Conservation (phyloP, 2,329 filamentous ascomycete species). For the Sarocladiaceae sp. region DNA sequence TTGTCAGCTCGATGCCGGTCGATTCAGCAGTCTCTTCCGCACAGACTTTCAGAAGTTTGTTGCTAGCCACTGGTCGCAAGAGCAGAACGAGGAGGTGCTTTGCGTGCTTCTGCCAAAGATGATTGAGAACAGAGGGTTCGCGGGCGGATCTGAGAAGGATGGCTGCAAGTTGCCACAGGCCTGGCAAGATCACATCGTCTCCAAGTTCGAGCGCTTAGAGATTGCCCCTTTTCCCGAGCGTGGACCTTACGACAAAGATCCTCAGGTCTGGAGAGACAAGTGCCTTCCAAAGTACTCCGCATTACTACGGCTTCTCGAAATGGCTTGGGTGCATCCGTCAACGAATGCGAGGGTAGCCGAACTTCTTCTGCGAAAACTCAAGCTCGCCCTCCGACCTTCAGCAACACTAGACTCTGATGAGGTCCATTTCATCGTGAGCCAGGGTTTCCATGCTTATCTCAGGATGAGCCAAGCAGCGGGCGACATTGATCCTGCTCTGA, state of each 20-base stretch:
- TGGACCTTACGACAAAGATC: conserved; percentile 55
- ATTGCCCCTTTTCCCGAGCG: conserved; percentile 59
- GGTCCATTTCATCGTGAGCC: conserved; percentile 67
- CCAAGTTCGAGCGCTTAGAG: conserved; percentile 61
- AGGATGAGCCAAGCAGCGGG: conserved; percentile 55
- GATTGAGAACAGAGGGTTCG: conserved; percentile 49
- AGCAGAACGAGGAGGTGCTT: conserved; percentile 58
- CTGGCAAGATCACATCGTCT: conserved; percentile 68
- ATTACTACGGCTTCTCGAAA: conserved; percentile 56
- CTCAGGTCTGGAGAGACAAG: conserved; percentile 53
- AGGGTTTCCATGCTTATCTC: conserved; percentile 68
- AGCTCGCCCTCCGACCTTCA: conserved; percentile 56
- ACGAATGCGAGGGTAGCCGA: conserved; percentile 61
- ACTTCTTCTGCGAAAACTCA: conserved; percentile 58
- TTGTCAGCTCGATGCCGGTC: conserved; percentile 62
- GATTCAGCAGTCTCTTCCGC: conserved; percentile 74
- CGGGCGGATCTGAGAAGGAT: conserved; percentile 44
- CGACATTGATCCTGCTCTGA: conserved; percentile 53
- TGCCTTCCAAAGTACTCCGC: conserved; percentile 64
- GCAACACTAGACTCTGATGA: conserved; percentile 54
- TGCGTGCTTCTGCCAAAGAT: conserved; percentile 64
- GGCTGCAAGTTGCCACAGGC: conserved; percentile 53
- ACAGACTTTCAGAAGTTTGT: conserved; percentile 77
- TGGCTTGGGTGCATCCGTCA: conserved; percentile 57
- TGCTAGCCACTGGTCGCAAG: conserved; percentile 63